A percentile compares a stretch with the other conserved stretches of the same genome.
These are phyloP conservation scores for Neoarthrinium moseri DNA, from an alignment of 2,329 filamentous ascomycete genomes.

Conservation along the genomic window DNA sequence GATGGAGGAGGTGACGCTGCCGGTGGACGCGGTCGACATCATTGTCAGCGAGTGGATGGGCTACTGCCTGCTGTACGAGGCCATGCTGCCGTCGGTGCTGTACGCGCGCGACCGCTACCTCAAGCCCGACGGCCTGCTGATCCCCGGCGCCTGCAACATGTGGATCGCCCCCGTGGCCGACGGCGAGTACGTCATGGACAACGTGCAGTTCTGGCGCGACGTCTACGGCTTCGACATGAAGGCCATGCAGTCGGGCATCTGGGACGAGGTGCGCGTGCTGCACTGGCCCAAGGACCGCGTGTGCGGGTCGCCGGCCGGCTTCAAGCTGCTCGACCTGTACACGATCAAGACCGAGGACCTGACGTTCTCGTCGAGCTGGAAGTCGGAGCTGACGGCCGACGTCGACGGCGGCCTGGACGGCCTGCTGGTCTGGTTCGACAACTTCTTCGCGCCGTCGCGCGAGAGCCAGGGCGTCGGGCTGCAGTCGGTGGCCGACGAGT, in stretches of 20 bases:
- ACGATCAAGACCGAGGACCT: conserved; percentile 70
- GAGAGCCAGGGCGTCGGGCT: conserved; percentile 43
- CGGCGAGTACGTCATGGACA: conserved; percentile 72
- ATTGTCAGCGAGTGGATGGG: conserved; percentile 99
- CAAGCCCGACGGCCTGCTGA: conserved; percentile 74
- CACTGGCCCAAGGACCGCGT: conserved; percentile 62
- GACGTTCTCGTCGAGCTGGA: conserved; percentile 69
- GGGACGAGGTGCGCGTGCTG: conserved; percentile 78
- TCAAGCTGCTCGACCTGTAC: conserved; percentile 77
- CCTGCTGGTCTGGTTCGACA: conserved; percentile 92
- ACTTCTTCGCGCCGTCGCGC: conserved; percentile 73
- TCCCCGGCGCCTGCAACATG: conserved; percentile 81
- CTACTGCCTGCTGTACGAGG: conserved; percentile 89
- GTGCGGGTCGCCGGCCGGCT: conserved; percentile 60
- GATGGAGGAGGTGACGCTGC: conserved; percentile 81
- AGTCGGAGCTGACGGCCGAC: conserved; percentile 58
- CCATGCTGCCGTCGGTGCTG: conserved; percentile 91
- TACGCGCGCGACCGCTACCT: conserved; percentile 87
- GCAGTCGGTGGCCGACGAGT: conserved; percentile 58
- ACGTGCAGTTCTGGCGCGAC: conserved; percentile 82
- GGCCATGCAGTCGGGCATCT: conserved; percentile 80
- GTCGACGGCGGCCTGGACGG: conserved; percentile 73
- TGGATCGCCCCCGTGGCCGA: conserved; percentile 81
- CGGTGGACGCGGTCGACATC: conserved; percentile 81
- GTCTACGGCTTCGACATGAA: conserved; percentile 96